Percentiles rank a stretch among this genome's conserved stretches.
These are phyloP conservation scores for Fusarium sp. DNA, from an alignment of 2,329 filamentous ascomycete genomes.

Conservation along the genomic window DNA sequence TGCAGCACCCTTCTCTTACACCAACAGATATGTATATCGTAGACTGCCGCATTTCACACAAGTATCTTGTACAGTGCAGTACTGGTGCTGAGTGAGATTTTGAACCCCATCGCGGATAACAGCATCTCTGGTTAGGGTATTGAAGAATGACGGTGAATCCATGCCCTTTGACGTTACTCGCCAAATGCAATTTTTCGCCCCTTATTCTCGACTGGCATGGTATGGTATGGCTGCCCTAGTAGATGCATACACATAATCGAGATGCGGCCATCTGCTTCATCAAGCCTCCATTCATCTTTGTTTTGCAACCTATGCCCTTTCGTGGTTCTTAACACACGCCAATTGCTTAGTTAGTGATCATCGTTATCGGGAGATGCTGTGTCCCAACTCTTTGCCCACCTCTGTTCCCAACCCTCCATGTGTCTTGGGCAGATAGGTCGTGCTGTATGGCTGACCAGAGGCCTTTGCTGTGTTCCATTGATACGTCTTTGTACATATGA, in stretches of 20 bases:
- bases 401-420: conserved; percentile 21
- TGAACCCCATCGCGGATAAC: conserved; percentile 36
- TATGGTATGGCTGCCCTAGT: conserved; percentile 13
- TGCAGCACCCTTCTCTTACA: conserved; percentile 48
- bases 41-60: conserved; percentile 30
- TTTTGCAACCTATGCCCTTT: conserved; percentile 2
- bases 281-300: conserved; percentile 20
- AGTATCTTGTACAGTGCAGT: conserved; percentile 14
- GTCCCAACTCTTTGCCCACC: conserved; percentile 9
- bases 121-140: conserved; percentile 29
- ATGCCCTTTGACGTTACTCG: conserved; percentile 2
- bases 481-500: conserved; percentile 46
- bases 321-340: conserved; percentile 1
- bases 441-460: conserved; percentile 18
- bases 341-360: conserved; percentile 6
- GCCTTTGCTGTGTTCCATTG: conserved; percentile 33
- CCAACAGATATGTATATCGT: conserved; percentile 30
- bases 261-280: conserved; percentile 36
- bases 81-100: conserved; percentile 35
- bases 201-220: conserved; percentile 13
- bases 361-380: conserved; percentile 32
- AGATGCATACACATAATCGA: conserved; percentile 30
- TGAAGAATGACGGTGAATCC: conserved; percentile 18
- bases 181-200: conserved; percentile 1
- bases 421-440: conserved; percentile 31